A percentile compares a stretch with the other conserved stretches of the same genome.
These are phyloP conservation scores for Diaporthe amygdali DNA, from an alignment of 2,329 filamentous ascomycete species.

Conservation along the genomic window DNA sequence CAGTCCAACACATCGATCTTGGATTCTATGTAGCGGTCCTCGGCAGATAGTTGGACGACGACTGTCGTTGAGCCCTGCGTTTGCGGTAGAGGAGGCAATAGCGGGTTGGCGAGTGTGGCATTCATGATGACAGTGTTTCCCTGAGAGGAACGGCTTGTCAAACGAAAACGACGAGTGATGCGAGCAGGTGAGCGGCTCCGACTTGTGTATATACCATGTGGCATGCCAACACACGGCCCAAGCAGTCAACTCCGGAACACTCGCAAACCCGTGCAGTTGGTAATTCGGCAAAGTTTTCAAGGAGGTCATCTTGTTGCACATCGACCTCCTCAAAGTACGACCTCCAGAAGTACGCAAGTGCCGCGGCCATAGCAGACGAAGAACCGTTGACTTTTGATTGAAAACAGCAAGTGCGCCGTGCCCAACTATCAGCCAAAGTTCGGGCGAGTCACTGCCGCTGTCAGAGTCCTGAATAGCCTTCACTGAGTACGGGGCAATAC, in stretches of 20 bases:
- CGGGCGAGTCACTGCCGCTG: not conserved
- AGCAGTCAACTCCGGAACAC: not conserved
- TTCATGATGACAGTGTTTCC: not conserved
- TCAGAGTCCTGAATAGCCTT: not conserved
- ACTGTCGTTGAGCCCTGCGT: not conserved
- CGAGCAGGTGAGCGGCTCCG: not conserved
- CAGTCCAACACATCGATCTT: slow-evolving; percentile 7
- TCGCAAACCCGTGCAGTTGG: not conserved
- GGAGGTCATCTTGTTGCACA: slow-evolving; percentile 1
- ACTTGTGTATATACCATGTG: not conserved
- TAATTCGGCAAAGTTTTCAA: not conserved
- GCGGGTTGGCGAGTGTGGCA: not conserved
- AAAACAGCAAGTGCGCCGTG: slow-evolving; percentile 5
- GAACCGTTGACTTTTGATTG: slow-evolving; percentile 1
- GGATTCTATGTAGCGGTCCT: not conserved
- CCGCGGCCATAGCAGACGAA: not conserved
- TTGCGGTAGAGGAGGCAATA: not conserved
- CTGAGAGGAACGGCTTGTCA: not conserved
- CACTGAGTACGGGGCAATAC: not conserved
- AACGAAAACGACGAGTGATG: not conserved
- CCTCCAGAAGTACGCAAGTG: not conserved
- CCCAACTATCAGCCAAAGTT: not conserved
- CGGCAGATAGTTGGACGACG: not conserved
- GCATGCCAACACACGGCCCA: not conserved
- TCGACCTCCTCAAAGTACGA: not conserved